These are phyloP conservation scores for Curvularia lunata DNA, from an alignment of 2,329 filamentous ascomycete genomes.

Conservation along the genomic window DNA sequence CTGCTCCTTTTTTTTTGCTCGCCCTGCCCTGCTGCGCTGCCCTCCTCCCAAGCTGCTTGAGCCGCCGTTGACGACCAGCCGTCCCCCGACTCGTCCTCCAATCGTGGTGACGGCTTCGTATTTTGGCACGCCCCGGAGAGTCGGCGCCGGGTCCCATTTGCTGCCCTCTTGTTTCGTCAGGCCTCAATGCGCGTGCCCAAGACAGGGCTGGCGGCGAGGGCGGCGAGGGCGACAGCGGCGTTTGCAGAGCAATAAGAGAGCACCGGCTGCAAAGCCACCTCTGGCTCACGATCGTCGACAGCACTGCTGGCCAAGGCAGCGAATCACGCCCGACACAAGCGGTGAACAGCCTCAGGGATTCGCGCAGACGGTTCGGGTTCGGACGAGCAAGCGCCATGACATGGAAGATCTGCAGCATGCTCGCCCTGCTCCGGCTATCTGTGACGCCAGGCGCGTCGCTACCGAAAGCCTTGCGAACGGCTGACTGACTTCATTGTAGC, in stretches of 20 bases:
- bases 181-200: slow-evolving; percentile 36
- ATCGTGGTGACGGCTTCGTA: not conserved
- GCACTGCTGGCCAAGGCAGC: slow-evolving; percentile 35
- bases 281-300: not conserved
- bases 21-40: not conserved
- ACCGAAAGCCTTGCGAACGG: slow-evolving; percentile 47
- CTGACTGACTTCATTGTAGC: slow-evolving; percentile 44
- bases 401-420: slow-evolving; percentile 51
- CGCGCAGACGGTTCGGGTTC: slow-evolving; percentile 35
- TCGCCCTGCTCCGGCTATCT: slow-evolving; percentile 45
- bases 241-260: slow-evolving; percentile 14
- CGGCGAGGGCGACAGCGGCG: slow-evolving; percentile 23
- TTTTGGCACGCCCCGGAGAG: slow-evolving; percentile 1
- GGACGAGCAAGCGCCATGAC: slow-evolving; percentile 48
- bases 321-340: slow-evolving; percentile 42
- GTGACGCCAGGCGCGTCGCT: slow-evolving; percentile 43
- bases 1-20: not conserved
- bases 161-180: slow-evolving; percentile 34
- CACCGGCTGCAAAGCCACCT: not conserved
- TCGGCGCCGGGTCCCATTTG: slow-evolving; percentile 33
- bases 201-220: slow-evolving; percentile 38
- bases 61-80: not conserved
- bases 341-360: slow-evolving; percentile 51
- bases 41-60: not conserved
- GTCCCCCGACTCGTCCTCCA: not conserved